phyloP scores from a whole-genome alignment of 1,284 basidiomycete species.

The Cutaneotrichosporon mucoides region DNA sequence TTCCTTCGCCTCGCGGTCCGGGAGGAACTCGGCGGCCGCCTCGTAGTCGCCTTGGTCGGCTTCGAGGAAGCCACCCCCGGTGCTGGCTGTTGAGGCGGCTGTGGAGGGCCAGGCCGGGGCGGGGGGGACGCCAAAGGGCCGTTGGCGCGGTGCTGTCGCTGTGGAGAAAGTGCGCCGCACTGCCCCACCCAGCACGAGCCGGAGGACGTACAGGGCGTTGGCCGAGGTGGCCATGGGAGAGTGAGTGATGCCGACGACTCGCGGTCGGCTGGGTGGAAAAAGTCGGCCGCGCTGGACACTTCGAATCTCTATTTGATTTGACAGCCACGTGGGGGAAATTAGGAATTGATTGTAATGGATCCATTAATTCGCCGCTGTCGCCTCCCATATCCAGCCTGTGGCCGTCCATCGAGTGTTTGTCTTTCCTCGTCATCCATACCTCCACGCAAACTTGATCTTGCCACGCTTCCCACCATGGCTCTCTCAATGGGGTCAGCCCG shows the following conservation, averaged over 20 bases:
- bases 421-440: too few species aligned
- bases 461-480: conserved; percentile 15
- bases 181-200: conserved; percentile 13
- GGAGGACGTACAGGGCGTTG: conserved; percentile 22
- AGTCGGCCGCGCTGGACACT: not conserved
- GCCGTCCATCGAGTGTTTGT: too few species aligned
- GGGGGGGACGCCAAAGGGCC: not conserved
- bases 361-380: too few species aligned
- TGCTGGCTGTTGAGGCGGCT: not conserved
- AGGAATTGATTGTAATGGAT: too few species aligned
- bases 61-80: conserved; percentile 28
- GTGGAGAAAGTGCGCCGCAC: conserved; percentile 5
- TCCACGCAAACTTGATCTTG: not conserved
- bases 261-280: not conserved
- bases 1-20: conserved; percentile 6
- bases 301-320: too few species aligned
- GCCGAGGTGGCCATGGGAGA: conserved; percentile 11
- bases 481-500: conserved; percentile 38
- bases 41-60: conserved; percentile 29
- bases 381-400: too few species aligned
- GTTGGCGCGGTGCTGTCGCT: not conserved
- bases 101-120: not conserved
- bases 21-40: conserved; percentile 22
- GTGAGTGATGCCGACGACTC: not conserved
- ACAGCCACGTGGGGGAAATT: too few species aligned